Evolutionary conservation across 2,329 filamentous ascomycete genomes (phyloP).

Genomic region (Dothistroma septosporum): DNA sequence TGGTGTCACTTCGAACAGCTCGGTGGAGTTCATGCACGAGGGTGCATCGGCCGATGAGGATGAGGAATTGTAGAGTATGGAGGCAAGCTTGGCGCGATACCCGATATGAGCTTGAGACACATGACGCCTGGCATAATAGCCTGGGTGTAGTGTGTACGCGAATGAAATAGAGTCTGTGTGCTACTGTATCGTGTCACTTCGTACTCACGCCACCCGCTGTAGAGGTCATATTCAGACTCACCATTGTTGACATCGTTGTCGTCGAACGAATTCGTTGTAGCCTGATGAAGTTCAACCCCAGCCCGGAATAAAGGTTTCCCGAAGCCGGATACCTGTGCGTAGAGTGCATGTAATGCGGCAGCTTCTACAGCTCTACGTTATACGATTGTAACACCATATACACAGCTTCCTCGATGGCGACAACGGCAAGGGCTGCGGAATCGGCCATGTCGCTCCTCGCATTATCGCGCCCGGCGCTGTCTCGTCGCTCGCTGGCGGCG

Average conservation of each 20-base stretch:
- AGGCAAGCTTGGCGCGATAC: background rate
- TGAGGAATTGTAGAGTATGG: background rate
- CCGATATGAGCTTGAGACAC: background rate
- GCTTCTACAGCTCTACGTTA: background rate
- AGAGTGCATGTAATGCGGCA: no score
- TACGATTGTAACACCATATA: background rate
- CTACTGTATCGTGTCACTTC: background rate
- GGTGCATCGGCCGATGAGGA: background rate
- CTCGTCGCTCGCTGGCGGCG: slow-evolving; percentile 33
- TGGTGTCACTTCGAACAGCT: background rate
- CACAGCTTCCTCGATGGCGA: slow-evolving; percentile 10
- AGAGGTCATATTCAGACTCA: no score
- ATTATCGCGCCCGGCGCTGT: slow-evolving; percentile 34
- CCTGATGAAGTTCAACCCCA: no score
- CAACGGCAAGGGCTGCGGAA: slow-evolving; percentile 14
- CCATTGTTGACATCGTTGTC: no score
- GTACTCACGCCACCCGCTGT: background rate
- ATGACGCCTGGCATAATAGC: background rate
- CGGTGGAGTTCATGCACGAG: slow-evolving; percentile 1
- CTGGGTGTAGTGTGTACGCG: background rate
- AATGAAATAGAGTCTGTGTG: background rate
- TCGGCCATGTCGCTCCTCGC: slow-evolving; percentile 36
- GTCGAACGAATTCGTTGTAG: no score
- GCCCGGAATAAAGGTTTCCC: no score
- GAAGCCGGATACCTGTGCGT: no score